A percentile compares a stretch with the other conserved stretches of the same genome.
Conservation (phyloP, 2,329 filamentous ascomycete genomes). For the Zelopaecilomyces penicillatus region DNA sequence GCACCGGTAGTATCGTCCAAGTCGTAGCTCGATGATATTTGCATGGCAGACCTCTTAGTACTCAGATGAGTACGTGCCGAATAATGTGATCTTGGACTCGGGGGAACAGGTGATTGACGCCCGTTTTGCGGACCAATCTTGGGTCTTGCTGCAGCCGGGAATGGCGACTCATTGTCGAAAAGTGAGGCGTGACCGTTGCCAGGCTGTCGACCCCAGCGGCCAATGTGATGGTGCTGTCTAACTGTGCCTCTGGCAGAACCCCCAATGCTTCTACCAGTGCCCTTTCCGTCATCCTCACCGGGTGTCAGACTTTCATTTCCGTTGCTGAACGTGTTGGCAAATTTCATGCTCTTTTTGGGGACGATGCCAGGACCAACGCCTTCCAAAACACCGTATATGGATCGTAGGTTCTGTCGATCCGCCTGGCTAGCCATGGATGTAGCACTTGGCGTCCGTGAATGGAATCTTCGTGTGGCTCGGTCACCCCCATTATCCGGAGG, state of each 20-base stretch:
- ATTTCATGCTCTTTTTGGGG: conserved; percentile 89
- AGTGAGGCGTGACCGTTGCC: conserved; percentile 61
- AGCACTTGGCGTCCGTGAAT: conserved; percentile 89
- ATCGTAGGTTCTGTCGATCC: conserved; percentile 51
- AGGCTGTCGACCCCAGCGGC: conserved; percentile 64
- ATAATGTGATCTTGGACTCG: conserved; percentile 55
- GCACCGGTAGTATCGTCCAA: conserved; percentile 71
- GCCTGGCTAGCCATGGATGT: conserved; percentile 72
- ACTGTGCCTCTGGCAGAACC: conserved; percentile 58
- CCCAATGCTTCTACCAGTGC: conserved; percentile 49
- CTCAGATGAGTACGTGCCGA: conserved; percentile 23
- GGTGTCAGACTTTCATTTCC: conserved; percentile 41
- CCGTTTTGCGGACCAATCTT: conserved; percentile 52
- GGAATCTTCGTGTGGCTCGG: conserved; percentile 60
- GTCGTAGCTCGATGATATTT: conserved; percentile 61
- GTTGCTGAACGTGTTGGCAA: conserved; percentile 69
- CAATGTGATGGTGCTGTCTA: conserved; percentile 67
- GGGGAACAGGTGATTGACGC: conserved; percentile 58
- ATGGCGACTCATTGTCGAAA: conserved; percentile 71
- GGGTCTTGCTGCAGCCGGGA: conserved; percentile 55
- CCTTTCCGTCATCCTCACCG: conserved; percentile 60
- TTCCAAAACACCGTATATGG: conserved; percentile 61
- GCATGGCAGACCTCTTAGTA: conserved; percentile 45
- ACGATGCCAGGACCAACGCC: conserved; percentile 32
- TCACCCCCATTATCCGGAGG: conserved; percentile 57